Evolutionary conservation across 2,329 filamentous ascomycete genomes (phyloP).

Genomic region (Ophiocordyceps polyrhachis-furcata): DNA sequence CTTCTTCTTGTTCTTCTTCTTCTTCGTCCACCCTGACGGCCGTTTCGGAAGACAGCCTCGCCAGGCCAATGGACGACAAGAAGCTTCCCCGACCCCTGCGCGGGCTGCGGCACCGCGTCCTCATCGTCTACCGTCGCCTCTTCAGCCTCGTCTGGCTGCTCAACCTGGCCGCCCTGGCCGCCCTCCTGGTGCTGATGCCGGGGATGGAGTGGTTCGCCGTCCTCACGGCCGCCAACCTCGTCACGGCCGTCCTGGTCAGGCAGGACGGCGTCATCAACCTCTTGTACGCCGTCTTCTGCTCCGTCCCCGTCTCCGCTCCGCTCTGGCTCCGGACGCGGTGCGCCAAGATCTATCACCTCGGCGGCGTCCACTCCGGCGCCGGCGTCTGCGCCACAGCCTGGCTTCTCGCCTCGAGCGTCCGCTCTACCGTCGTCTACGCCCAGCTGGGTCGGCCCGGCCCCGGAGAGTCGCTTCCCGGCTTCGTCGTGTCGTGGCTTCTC

Average conservation of each 20-base stretch:
- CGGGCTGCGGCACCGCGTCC: constrained; percentile 23
- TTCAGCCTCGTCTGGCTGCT: constrained; percentile 32
- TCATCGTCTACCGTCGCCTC: constrained; percentile 36
- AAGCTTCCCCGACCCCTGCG: constrained; percentile 18
- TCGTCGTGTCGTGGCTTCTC: constrained; percentile 37
- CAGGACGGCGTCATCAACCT: constrained; percentile 34
- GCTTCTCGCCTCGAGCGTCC: constrained; percentile 25
- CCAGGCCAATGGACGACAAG: constrained; percentile 11
- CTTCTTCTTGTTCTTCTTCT: too few relatives aligned
- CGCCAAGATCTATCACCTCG: constrained; percentile 33
- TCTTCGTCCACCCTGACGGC: constrained; percentile 12
- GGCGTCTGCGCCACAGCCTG: constrained; percentile 29
- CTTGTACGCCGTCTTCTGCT: constrained; percentile 27
- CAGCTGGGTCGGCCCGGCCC: constrained; percentile 9
- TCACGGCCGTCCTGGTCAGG: constrained; percentile 29
- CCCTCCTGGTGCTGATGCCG: constrained; percentile 17
- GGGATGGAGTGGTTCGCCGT: constrained; percentile 19
- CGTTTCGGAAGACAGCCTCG: constrained; percentile 3
- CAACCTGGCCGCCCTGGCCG: constrained; percentile 29
- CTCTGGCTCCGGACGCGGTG: constrained; percentile 26
- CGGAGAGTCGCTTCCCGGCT: constrained; percentile 19
- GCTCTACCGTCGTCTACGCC: constrained; percentile 16
- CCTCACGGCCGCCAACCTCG: constrained; percentile 28
- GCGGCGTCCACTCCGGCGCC: constrained; percentile 30
- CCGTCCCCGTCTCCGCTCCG: constrained; percentile 25